These are phyloP conservation scores for Fusarium subglutinans DNA, from an alignment of 2,329 filamentous ascomycete genomes.

Conservation along the genomic window DNA sequence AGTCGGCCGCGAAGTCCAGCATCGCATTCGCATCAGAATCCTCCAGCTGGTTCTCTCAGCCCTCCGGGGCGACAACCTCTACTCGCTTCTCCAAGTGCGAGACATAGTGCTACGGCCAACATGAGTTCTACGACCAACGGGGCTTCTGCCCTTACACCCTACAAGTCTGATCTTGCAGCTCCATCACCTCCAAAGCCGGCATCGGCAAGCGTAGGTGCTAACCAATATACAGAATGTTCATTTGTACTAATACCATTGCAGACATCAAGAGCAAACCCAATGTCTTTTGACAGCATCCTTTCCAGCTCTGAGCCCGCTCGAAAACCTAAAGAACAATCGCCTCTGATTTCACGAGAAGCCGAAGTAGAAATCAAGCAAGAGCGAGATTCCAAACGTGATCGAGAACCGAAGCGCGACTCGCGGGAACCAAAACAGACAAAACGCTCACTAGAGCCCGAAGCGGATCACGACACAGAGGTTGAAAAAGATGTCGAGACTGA, in stretches of 20 bases:
- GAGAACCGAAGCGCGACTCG: constrained; percentile 31
- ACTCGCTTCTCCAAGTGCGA: constrained; percentile 59
- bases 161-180: constrained; percentile 53
- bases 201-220: constrained; percentile 49
- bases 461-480: constrained; percentile 46
- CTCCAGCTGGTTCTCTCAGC: constrained; percentile 54
- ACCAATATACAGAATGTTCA: not conserved
- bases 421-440: constrained; percentile 44
- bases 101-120: constrained; percentile 54
- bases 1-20: constrained; percentile 60
- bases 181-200: constrained; percentile 53
- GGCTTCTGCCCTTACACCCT: constrained; percentile 48
- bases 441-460: constrained; percentile 34
- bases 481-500: constrained; percentile 51
- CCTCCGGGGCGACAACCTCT: constrained; percentile 52
- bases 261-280: constrained; percentile 81
- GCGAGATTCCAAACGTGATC: constrained; percentile 22
- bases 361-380: constrained; percentile 32
- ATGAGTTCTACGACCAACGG: constrained; percentile 55
- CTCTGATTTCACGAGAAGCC: constrained; percentile 44
- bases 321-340: constrained; percentile 60
- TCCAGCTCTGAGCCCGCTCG: constrained; percentile 77
- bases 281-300: constrained; percentile 96
- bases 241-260: constrained; percentile 47
- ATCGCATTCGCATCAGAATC: constrained; percentile 60